phyloP scores from a whole-genome alignment of 352 stramenopile genomes.

The Pythium aquatile region DNA sequence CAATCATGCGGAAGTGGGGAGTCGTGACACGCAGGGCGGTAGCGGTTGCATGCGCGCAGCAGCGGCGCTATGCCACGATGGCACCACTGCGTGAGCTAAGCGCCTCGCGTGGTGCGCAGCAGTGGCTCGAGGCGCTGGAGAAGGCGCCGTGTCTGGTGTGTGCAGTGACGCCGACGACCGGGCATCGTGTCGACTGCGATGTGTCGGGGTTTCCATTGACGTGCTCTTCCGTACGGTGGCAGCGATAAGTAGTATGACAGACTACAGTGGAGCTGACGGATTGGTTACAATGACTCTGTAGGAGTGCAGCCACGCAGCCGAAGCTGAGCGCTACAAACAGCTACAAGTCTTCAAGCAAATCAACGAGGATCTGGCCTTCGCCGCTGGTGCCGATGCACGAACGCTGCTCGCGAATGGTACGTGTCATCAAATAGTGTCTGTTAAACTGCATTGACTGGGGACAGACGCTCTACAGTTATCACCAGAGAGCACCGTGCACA shows the following conservation, averaged over 20 bases:
- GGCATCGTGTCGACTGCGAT: constrained; percentile 31
- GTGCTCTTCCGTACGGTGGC: constrained; percentile 35
- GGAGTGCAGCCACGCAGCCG: background rate
- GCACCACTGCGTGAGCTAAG: constrained; percentile 9
- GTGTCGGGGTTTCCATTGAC: constrained; percentile 41
- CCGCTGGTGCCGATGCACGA: constrained; percentile 34
- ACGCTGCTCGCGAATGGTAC: constrained; percentile 48
- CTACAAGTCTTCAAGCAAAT: constrained; percentile 44
- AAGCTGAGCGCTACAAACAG: constrained; percentile 21
- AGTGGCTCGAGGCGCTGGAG: constrained; percentile 36
- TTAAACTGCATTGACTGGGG: background rate
- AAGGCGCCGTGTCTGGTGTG: constrained; percentile 54
- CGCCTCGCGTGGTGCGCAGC: constrained; percentile 2
- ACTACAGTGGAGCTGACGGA: no score
- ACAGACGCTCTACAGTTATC: background rate
- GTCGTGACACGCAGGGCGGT: background rate
- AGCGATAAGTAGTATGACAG: background rate
- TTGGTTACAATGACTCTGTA: background rate
- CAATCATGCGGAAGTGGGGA: background rate
- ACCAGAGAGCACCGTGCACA: background rate
- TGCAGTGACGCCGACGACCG: constrained; percentile 14
- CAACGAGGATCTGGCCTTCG: constrained; percentile 41
- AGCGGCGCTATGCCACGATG: background rate
- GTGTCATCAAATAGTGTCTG: background rate
- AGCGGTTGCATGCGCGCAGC: background rate